Conservation (phyloP, 441 rosid species). For the Populus trichocarpa region DNA sequence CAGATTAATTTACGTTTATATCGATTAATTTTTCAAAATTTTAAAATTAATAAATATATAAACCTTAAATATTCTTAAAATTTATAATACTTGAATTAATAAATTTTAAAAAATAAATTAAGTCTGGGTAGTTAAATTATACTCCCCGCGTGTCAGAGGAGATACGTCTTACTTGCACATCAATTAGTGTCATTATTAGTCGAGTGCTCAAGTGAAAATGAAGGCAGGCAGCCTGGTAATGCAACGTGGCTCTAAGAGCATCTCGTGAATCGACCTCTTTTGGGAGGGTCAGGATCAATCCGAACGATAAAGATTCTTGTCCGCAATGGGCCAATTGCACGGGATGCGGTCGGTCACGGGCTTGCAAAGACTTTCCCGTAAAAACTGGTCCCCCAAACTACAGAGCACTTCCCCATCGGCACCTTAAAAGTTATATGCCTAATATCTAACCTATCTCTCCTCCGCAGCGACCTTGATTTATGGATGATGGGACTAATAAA, state of each 20-base stretch:
- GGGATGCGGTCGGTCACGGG: constrained; percentile 47
- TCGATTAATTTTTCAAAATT: neutral
- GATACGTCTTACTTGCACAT: too few species aligned
- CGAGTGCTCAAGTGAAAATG: neutral
- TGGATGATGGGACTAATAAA: neutral
- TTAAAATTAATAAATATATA: too few species aligned
- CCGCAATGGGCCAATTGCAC: constrained; percentile 12
- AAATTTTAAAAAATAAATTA: too few species aligned
- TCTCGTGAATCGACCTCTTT: constrained; percentile 3
- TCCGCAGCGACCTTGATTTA: neutral
- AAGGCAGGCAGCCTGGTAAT: neutral
- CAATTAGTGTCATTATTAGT: neutral
- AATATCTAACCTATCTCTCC: neutral
- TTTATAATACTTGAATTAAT: too few species aligned
- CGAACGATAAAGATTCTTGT: neutral
- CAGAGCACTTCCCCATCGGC: neutral
- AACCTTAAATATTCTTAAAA: too few species aligned
- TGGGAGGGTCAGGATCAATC: neutral
- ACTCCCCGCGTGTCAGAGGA: too few species aligned
- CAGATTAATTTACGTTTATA: too few species aligned
- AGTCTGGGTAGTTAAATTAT: too few species aligned
- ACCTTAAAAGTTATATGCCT: neutral
- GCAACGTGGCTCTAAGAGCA: neutral
- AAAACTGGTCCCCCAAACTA: neutral
- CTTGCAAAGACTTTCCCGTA: neutral